Evolutionary conservation across 78 protist species (phyloP).

Genomic region (slime mould (Dictyostelium discoideum)): DNA sequence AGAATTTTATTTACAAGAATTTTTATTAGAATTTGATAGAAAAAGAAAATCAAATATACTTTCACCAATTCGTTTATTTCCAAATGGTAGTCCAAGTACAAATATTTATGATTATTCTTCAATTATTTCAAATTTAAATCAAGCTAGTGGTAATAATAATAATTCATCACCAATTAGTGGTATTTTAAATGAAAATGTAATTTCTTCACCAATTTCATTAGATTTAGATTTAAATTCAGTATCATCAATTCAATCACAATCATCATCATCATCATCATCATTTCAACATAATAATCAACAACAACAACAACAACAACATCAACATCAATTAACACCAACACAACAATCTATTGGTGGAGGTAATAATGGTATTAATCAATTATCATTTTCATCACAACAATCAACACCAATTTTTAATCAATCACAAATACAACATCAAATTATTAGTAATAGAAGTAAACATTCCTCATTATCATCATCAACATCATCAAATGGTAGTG

Average conservation of each 20-base stretch:
- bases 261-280: neutral
- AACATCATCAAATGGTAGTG: constrained; percentile 17
- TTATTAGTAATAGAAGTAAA: too few species aligned
- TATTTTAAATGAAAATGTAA: neutral
- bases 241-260: neutral
- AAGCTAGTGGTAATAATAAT: neutral
- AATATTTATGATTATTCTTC: neutral
- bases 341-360: neutral
- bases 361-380: neutral
- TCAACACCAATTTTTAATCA: constrained; percentile 6
- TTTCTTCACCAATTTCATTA: neutral
- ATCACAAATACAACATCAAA: neutral
- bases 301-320: neutral
- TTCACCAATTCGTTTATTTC: constrained; percentile 28
- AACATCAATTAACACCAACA: neutral
- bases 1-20: neutral
- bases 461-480: neutral
- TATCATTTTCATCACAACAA: neutral
- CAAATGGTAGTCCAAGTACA: neutral
- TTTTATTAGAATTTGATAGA: constrained; percentile 1
- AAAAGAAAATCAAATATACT: constrained; percentile 33
- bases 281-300: neutral
- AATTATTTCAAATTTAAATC: neutral
- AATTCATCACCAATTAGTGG: neutral
- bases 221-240: neutral